phyloP scores from a whole-genome alignment of 2,329 filamentous ascomycete species.

The Penicillium sp. region DNA sequence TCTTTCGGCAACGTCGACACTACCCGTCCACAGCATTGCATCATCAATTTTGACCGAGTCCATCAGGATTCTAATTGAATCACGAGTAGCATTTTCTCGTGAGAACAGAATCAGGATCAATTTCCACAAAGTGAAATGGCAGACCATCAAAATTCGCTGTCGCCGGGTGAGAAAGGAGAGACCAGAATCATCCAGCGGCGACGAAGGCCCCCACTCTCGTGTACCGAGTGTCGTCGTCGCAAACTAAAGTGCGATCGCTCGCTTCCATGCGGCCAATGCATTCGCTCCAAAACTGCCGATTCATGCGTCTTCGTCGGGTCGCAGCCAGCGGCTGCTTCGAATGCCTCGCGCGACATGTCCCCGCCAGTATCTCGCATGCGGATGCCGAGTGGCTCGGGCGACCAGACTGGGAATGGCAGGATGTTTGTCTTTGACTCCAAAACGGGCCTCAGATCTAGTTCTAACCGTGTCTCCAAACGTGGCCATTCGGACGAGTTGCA shows the following conservation, averaged over 20 bases:
- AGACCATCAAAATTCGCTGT: conserved; percentile 5
- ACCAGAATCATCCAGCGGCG: conserved; percentile 34
- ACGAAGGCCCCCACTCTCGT: conserved; percentile 64
- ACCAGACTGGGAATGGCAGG: conserved; percentile 18
- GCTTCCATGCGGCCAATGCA: conserved; percentile 62
- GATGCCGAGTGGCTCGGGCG: conserved; percentile 1
- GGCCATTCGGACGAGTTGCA: conserved; percentile 26
- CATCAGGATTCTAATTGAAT: not conserved
- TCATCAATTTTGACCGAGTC: not conserved
- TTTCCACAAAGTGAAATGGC: conserved; percentile 1
- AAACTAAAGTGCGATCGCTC: conserved; percentile 75
- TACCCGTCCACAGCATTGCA: not conserved
- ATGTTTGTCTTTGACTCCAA: conserved; percentile 35
- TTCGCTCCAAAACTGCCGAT: conserved; percentile 48
- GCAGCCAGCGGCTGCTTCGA: conserved; percentile 8
- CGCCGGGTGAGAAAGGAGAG: conserved; percentile 8
- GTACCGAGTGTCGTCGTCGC: conserved; percentile 65
- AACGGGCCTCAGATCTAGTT: conserved; percentile 16
- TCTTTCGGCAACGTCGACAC: not conserved
- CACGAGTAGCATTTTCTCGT: not conserved
- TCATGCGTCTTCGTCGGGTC: conserved; percentile 50
- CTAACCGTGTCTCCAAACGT: conserved; percentile 24
- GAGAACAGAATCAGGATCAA: no score
- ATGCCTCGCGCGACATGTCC: conserved; percentile 14
- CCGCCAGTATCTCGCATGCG: conserved; percentile 12